These are phyloP conservation scores for Termitomyces sp. DNA, from an alignment of 768 basidiomycete genomes.

Conservation along the genomic window DNA sequence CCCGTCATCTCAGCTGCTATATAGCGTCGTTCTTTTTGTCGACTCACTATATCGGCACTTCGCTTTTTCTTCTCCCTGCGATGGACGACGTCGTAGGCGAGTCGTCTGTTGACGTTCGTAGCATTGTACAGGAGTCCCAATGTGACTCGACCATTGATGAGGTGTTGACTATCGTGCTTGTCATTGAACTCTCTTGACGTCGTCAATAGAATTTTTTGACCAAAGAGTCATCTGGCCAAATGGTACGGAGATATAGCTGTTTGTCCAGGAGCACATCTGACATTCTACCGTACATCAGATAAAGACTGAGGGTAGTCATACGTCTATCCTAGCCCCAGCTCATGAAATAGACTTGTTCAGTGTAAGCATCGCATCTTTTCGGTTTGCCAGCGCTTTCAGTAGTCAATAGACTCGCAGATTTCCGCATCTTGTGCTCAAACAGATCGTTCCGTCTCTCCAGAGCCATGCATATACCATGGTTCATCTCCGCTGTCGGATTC, in stretches of 20 bases:
- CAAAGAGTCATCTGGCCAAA: not conserved
- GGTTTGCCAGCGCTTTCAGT: not conserved
- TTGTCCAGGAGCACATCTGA: not conserved
- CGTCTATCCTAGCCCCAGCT: not conserved
- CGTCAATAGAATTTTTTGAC: slow-evolving; percentile 1
- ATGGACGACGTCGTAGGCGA: slow-evolving; percentile 16
- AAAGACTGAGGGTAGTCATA: not conserved
- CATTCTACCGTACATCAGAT: not conserved
- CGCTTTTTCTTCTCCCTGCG: not conserved
- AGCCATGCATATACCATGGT: slow-evolving; percentile 14
- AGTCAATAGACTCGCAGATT: not conserved
- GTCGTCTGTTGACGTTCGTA: slow-evolving; percentile 1
- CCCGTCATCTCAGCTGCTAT: slow-evolving; percentile 8
- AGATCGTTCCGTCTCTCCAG: not conserved
- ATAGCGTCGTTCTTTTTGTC: not conserved
- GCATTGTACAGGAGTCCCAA: not conserved
- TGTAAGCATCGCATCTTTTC: not conserved
- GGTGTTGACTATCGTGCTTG: not conserved
- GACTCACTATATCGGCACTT: too few species aligned
- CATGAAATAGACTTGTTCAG: slow-evolving; percentile 1
- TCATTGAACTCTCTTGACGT: not conserved
- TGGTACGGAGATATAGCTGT: not conserved
- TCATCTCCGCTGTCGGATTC: slow-evolving; percentile 26
- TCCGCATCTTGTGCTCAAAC: not conserved
- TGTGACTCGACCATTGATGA: not conserved